Evolutionary conservation across 805 yeast genomes (phyloP).

Genomic region (Yarrowia bubula): DNA sequence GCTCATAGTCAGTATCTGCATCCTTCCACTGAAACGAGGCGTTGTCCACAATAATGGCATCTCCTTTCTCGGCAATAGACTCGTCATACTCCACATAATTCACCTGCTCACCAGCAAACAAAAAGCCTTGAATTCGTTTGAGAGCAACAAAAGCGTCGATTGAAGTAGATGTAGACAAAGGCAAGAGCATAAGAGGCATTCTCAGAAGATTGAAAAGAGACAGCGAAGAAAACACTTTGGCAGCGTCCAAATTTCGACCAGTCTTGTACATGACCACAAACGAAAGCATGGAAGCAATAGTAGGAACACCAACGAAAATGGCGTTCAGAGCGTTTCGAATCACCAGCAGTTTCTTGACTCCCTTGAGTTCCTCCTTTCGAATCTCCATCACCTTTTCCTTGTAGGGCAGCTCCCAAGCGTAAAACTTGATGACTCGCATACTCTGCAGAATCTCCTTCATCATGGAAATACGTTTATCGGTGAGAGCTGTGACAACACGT

Average conservation of each 20-base stretch:
- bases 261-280: conserved; percentile 49
- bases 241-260: conserved; percentile 48
- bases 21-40: conserved; percentile 68
- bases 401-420: conserved; percentile 85
- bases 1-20: conserved; percentile 27
- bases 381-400: conserved; percentile 48
- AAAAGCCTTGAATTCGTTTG: conserved; percentile 76
- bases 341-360: conserved; percentile 60
- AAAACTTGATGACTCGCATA: conserved; percentile 76
- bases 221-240: conserved; percentile 66
- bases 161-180: conserved; percentile 73
- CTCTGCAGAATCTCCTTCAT: conserved; percentile 76
- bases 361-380: conserved; percentile 58
- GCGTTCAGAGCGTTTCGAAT: conserved; percentile 65
- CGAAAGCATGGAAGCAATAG: conserved; percentile 64
- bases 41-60: conserved; percentile 43
- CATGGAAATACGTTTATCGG: conserved; percentile 67
- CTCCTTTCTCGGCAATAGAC: conserved; percentile 43
- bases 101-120: conserved; percentile 48
- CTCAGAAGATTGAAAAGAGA: conserved; percentile 65
- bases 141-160: conserved; percentile 87
- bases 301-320: conserved; percentile 62
- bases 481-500: conserved; percentile 52
- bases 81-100: conserved; percentile 34
- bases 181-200: conserved; percentile 61